Percentiles rank a stretch among this genome's conserved stretches.
These are phyloP conservation scores for Cercospora zeae-maydis DNA, from an alignment of 2,329 filamentous ascomycete genomes.

Conservation along the genomic window DNA sequence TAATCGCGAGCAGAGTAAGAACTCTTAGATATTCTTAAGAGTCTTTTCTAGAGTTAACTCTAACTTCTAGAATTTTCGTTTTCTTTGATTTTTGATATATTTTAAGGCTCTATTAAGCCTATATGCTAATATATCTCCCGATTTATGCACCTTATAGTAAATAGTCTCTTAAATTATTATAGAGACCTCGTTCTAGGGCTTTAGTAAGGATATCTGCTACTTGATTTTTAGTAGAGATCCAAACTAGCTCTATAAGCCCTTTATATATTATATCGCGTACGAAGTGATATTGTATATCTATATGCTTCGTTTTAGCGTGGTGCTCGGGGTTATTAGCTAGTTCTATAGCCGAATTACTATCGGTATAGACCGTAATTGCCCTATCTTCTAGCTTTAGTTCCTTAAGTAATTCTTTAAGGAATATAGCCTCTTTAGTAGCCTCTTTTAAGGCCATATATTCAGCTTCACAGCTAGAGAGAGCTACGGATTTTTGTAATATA, in stretches of 20 bases:
- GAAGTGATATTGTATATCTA: not conserved
- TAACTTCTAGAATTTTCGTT: no score
- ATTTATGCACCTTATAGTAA: no score
- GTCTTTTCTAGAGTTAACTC: no score
- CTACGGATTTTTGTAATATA: no score
- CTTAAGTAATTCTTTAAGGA: slow-evolving; percentile 14
- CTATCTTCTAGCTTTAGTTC: slow-evolving; percentile 3
- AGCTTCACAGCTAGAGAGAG: slow-evolving; percentile 6
- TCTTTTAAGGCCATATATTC: slow-evolving; percentile 17
- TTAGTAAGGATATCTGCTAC: not conserved
- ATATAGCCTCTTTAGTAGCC: slow-evolving; percentile 6
- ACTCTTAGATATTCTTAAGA: no score
- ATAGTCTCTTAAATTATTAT: no score
- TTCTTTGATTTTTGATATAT: no score
- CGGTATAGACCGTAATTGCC: not conserved
- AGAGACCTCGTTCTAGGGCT: no score
- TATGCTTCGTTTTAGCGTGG: no score
- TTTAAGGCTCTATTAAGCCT: not conserved
- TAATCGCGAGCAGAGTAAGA: not conserved
- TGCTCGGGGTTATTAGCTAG: not conserved
- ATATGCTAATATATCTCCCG: no score
- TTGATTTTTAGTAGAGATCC: slow-evolving; percentile 11
- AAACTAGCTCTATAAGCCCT: slow-evolving; percentile 6
- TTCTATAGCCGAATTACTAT: not conserved
- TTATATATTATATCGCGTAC: no score